These are phyloP conservation scores for Ormosia emarginata DNA, from an alignment of 306 rosid genomes.

Conservation along the genomic window DNA sequence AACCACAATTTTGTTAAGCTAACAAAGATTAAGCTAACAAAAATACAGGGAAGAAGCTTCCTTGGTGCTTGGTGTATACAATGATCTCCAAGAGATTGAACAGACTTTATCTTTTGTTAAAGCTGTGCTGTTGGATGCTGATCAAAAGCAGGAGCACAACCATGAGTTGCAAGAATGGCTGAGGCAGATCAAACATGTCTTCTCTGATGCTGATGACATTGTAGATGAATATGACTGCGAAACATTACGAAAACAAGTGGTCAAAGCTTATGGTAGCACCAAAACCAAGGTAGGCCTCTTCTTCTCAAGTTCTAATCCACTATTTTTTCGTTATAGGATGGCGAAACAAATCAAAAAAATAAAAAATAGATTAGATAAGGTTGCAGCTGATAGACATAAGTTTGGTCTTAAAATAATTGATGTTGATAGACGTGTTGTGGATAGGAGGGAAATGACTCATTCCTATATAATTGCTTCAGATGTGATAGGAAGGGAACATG, in stretches of 20 bases:
- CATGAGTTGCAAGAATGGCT: not conserved
- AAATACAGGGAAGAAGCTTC: too few relatives aligned
- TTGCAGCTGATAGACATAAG: too few relatives aligned
- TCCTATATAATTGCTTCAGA: too few relatives aligned
- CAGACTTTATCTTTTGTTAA: constrained; percentile 16
- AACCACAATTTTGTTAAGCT: too few relatives aligned
- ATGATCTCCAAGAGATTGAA: constrained; percentile 2
- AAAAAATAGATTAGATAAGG: not conserved
- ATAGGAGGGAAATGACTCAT: too few relatives aligned
- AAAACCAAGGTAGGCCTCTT: not conserved
- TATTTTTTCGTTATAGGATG: not conserved
- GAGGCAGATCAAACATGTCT: not conserved
- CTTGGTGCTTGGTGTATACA: not conserved
- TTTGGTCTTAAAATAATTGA: too few relatives aligned
- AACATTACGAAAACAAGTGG: not conserved
- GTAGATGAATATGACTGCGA: constrained; percentile 29
- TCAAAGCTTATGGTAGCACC: not conserved
- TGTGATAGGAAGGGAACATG: too few relatives aligned
- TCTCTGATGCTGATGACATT: constrained; percentile 10
- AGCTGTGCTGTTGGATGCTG: constrained; percentile 28
- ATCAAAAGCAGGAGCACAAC: constrained; percentile 12
- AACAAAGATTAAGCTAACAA: too few relatives aligned
- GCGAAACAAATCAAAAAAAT: not conserved
- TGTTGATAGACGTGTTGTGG: too few relatives aligned
- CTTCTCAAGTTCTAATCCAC: constrained; percentile 12